Base-by-base conservation (phyloP, 2,329 filamentous ascomycete genomes). In the Talaromyces sp. region DNA sequence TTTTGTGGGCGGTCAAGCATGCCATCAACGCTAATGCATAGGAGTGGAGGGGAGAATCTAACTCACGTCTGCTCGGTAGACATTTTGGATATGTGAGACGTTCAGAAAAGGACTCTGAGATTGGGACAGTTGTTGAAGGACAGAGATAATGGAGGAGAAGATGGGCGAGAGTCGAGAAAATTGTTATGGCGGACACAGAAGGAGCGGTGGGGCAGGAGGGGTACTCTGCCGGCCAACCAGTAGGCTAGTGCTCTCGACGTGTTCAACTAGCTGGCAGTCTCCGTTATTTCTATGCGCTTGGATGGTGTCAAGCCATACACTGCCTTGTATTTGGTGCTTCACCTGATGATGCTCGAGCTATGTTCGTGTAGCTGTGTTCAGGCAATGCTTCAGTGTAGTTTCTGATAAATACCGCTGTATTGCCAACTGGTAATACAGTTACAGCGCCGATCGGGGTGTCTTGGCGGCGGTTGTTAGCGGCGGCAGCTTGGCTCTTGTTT, bases 51-150 rank as follows among this genome's bases (percentile, higher is more conserved):
- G 63, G 54, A 49, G 60, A 66, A 68, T 49, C 63, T 66, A 64
- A 69, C 69, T 65, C 84, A 96, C 92, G 93, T 97, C 86, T 94
- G 91, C 85, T 96, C 92, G 82, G 81, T 84, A 84, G 91, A 86
- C 88, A 90, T 90, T 78, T 78, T 88, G 64, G 59, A 65, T 64
- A 58, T 68, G 56, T 43, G 27, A 64, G 62, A 65, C 64, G 63
- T 63, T 69, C 66, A 69, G 69, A 43, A 62, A 57, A 43, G 14
- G 22, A 60, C n/a, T 57, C 39, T 50, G 22, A 66, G 71, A 61
- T 16, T 60, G 45, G 56, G 62, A 50, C 52, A 65, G 68, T 43
- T 27, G n/a, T 41, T 41, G 58, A 45, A 50, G 54, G 47, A 62
- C 33, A 67, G 67, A 74, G 69, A 74, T 72, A 67, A 66, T 16